Evolutionary conservation across 306 rosid species (phyloP).

Genomic region (Quercus gilva): DNA sequence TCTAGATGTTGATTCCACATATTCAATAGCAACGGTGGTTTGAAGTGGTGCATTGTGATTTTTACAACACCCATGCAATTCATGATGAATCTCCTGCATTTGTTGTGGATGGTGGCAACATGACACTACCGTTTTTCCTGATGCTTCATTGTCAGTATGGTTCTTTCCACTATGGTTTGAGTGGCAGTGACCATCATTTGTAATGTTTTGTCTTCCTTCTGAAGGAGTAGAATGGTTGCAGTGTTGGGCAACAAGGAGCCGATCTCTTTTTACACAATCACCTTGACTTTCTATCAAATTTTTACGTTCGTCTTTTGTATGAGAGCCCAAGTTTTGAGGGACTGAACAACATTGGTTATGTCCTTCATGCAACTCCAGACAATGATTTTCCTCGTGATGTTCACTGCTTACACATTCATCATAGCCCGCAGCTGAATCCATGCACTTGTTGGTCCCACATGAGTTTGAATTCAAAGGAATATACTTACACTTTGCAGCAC

Average conservation of each 20-base stretch:
- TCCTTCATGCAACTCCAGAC: conserved; percentile 28
- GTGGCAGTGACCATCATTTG: conserved; percentile 27
- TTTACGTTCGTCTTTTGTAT: conserved; percentile 12
- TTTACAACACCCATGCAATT: background rate
- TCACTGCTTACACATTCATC: conserved; percentile 29
- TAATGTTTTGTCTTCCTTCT: conserved; percentile 2
- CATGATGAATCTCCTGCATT: conserved; percentile 13
- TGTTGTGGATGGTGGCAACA: conserved; percentile 16
- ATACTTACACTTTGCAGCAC: conserved; percentile 36
- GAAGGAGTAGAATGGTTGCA: conserved; percentile 21
- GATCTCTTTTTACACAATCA: conserved; percentile 24
- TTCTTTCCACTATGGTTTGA: conserved; percentile 27
- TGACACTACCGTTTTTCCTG: background rate
- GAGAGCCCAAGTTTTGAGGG: conserved; percentile 15
- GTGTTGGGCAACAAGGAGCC: conserved; percentile 26
- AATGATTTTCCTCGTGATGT: conserved; percentile 24
- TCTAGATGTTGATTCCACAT: background rate
- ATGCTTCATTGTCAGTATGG: background rate
- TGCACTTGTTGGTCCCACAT: conserved; percentile 22
- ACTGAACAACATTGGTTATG: conserved; percentile 25
- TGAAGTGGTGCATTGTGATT: background rate
- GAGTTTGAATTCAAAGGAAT: conserved; percentile 28
- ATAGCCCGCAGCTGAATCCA: conserved; percentile 16
- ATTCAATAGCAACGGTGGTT: conserved; percentile 20
- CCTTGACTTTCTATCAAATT: conserved; percentile 3